Evolutionary conservation across 768 basidiomycete species (phyloP).

Genomic region (Cytidiella melzeri): DNA sequence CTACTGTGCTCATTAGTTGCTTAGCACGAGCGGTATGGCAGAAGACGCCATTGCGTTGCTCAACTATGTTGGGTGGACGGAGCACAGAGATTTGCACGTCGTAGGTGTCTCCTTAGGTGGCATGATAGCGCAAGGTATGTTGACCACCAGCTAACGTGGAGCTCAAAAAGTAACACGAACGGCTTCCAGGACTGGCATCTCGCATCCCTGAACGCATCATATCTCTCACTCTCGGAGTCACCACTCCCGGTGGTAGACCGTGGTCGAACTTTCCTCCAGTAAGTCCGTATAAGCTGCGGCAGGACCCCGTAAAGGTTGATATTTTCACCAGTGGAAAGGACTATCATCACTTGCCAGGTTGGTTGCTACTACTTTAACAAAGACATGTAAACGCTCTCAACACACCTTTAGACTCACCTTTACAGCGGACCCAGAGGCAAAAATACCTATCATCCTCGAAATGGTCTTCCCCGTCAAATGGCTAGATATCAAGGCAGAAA

Average conservation of each 20-base stretch:
- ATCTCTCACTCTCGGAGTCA: slow-evolving; percentile 63
- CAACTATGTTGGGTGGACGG: slow-evolving; percentile 68
- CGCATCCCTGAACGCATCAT: slow-evolving; percentile 61
- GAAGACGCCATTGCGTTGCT: slow-evolving; percentile 63
- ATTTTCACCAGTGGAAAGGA: slow-evolving; percentile 16
- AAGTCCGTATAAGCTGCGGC: no score
- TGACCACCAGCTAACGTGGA: no score
- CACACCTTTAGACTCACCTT: slow-evolving; percentile 33
- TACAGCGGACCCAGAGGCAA: slow-evolving; percentile 36
- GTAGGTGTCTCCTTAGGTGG: slow-evolving; percentile 77
- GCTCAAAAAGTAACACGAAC: no score
- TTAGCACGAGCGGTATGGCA: slow-evolving; percentile 73
- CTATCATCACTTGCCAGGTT: slow-evolving; percentile 5
- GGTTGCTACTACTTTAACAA: no score
- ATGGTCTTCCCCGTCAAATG: slow-evolving; percentile 60
- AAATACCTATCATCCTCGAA: slow-evolving; percentile 43
- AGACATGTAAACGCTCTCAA: no score
- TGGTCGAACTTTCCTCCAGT: slow-evolving; percentile 65
- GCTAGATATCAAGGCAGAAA: slow-evolving; percentile 47
- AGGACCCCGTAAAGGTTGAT: no score
- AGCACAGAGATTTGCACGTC: slow-evolving; percentile 53
- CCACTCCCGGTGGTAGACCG: slow-evolving; percentile 54
- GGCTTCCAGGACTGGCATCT: slow-evolving; percentile 56
- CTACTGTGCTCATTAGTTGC: background rate
- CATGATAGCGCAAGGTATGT: slow-evolving; percentile 76